These are phyloP conservation scores for Friedmanniomyces endolithicus DNA, from an alignment of 495 filamentous ascomycete genomes.

Conservation along the genomic window DNA sequence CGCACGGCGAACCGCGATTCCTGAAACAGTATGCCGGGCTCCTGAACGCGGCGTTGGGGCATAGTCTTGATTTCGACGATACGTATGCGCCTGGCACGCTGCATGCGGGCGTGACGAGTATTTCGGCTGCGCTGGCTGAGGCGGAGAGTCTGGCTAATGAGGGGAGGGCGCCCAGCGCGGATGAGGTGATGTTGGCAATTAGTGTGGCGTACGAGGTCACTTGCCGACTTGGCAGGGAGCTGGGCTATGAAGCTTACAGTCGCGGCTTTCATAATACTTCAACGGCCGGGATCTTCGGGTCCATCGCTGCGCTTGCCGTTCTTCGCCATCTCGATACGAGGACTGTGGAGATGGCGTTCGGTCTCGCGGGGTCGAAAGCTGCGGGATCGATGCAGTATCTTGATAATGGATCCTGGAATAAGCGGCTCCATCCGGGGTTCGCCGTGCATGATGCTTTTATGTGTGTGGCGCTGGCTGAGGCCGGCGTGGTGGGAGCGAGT, in stretches of 20 bases:
- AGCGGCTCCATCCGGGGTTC: constrained; percentile 24
- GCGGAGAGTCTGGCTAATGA: constrained; percentile 4
- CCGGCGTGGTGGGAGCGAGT: constrained; percentile 19
- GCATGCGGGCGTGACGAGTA: constrained; percentile 20
- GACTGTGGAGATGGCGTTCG: constrained; percentile 19
- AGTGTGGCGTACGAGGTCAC: constrained; percentile 22
- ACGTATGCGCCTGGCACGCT: constrained; percentile 20
- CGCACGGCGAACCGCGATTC: constrained; percentile 11
- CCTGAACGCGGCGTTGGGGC: constrained; percentile 21
- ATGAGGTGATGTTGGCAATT: constrained; percentile 20
- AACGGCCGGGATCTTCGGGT: constrained; percentile 22
- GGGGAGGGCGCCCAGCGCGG: background rate
- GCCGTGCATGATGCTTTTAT: constrained; percentile 25
- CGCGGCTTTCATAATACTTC: constrained; percentile 24
- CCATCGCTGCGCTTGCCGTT: constrained; percentile 19
- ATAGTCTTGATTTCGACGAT: constrained; percentile 22
- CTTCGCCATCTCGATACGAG: constrained; percentile 4
- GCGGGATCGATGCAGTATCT: constrained; percentile 25
- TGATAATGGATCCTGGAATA: constrained; percentile 25
- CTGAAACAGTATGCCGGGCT: constrained; percentile 21
- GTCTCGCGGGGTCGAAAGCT: constrained; percentile 22
- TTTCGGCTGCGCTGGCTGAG: constrained; percentile 18
- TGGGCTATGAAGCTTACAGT: constrained; percentile 21
- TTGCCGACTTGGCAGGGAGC: constrained; percentile 20
- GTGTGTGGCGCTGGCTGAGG: constrained; percentile 22